Evolutionary conservation across 345 rosid genomes (phyloP).

Genomic region (Raphanus raphanistrum): DNA sequence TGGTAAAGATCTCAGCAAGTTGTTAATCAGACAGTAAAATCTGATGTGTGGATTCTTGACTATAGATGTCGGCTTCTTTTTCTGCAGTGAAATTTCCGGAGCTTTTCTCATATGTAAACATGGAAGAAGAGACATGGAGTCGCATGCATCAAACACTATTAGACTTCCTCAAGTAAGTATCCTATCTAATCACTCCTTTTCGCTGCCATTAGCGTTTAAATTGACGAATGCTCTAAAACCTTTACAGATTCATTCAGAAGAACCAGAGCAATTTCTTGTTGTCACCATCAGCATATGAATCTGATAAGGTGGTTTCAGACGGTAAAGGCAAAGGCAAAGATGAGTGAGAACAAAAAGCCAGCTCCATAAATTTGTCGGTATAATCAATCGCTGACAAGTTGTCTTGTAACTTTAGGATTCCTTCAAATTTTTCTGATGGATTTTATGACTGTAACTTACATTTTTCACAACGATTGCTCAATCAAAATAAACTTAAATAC

Average conservation of each 20-base stretch:
- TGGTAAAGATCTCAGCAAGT: constrained; percentile 43
- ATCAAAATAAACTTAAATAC: background rate
- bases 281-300: constrained; percentile 66
- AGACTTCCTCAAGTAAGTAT: constrained; percentile 96
- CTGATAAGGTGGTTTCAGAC: constrained; percentile 45
- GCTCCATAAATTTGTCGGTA: background rate
- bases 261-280: constrained; percentile 75
- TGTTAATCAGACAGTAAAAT: background rate
- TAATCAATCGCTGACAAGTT: background rate
- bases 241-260: constrained; percentile 84
- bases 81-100: constrained; percentile 91
- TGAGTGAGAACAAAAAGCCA: constrained; percentile 34
- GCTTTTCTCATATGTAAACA: constrained; percentile 75
- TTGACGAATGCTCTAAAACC: background rate
- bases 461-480: background rate
- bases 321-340: constrained; percentile 78
- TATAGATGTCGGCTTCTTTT: background rate
- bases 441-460: constrained; percentile 2
- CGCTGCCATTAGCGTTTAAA: background rate
- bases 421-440: constrained; percentile 26
- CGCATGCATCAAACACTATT: constrained; percentile 79
- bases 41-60: background rate
- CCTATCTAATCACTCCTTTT: background rate
- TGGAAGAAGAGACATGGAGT: constrained; percentile 87
- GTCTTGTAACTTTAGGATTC: constrained; percentile 39